Evolutionary conservation across 2,329 filamentous ascomycete species (phyloP).

Genomic region (Epichloe uncinata): DNA sequence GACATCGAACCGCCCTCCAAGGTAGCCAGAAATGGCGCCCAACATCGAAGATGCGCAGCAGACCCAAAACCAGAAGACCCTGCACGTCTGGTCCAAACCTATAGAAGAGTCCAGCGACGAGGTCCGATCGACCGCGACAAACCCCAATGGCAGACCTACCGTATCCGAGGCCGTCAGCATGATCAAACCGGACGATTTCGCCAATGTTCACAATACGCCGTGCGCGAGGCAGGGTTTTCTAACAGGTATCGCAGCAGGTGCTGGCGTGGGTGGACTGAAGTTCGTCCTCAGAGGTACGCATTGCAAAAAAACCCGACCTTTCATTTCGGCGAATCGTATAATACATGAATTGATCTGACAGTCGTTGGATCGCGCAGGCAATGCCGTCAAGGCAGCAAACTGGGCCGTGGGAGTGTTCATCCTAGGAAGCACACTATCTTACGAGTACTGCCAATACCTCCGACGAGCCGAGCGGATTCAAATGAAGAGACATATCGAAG

Average conservation of each 20-base stretch:
- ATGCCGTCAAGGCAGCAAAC: conserved; percentile 47
- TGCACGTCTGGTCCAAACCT: conserved; percentile 25
- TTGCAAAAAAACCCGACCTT: neutral
- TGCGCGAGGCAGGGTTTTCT: conserved; percentile 76
- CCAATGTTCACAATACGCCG: conserved; percentile 61
- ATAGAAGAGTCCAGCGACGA: conserved; percentile 14
- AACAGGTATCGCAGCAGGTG: conserved; percentile 69
- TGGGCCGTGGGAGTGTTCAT: conserved; percentile 76
- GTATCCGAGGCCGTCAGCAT: conserved; percentile 49
- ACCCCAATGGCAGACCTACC: conserved; percentile 22
- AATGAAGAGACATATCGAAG: conserved; percentile 75
- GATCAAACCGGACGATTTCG: conserved; percentile 56
- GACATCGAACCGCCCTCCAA: conserved; percentile 6
- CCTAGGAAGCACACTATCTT: conserved; percentile 54
- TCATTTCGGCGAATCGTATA: too few relatives aligned
- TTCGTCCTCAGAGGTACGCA: conserved; percentile 59
- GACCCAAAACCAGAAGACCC: conserved; percentile 16
- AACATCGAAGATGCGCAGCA: conserved; percentile 15
- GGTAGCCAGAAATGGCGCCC: conserved; percentile 24
- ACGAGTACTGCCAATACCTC: conserved; percentile 72
- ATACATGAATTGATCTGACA: neutral
- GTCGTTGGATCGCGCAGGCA: conserved; percentile 13
- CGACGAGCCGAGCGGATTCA: conserved; percentile 63
- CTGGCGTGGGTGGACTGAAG: conserved; percentile 59
- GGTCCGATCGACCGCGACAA: conserved; percentile 6